Conservation (phyloP, 805 yeast genomes). For the Yamadazyma tumulicola region DNA sequence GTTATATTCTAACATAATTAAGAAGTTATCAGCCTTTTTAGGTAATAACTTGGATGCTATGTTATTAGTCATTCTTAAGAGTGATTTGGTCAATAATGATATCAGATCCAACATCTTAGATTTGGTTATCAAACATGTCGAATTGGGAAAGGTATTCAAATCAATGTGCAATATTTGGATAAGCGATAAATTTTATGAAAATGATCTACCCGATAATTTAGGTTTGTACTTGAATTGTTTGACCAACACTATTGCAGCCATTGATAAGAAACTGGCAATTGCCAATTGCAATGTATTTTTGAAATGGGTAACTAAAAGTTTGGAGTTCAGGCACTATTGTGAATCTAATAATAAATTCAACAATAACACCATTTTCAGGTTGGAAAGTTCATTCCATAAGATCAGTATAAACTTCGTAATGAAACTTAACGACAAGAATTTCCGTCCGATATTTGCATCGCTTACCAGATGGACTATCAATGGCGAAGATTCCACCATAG, state of each 20-base stretch:
- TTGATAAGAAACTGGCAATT: constrained; percentile 76
- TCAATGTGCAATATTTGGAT: constrained; percentile 65
- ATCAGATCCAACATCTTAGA: constrained; percentile 62
- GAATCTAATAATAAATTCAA: constrained; percentile 44
- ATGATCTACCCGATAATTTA: constrained; percentile 39
- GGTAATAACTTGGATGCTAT: constrained; percentile 56
- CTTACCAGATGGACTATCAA: constrained; percentile 90
- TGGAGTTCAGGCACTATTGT: constrained; percentile 59
- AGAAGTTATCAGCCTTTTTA: constrained; percentile 83
- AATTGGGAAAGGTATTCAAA: constrained; percentile 57
- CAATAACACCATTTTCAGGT: constrained; percentile 69
- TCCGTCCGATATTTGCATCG: constrained; percentile 87
- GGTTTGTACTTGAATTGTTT: constrained; percentile 69
- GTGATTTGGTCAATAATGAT: constrained; percentile 55
- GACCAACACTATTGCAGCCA: constrained; percentile 59
- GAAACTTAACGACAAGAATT: constrained; percentile 89
- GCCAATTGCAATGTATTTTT: constrained; percentile 64
- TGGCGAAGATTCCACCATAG: constrained; percentile 62
- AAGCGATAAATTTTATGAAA: constrained; percentile 25
- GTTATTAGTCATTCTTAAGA: constrained; percentile 53
- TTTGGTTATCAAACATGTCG: constrained; percentile 63
- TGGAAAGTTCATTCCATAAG: constrained; percentile 72
- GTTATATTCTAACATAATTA: constrained; percentile 69
- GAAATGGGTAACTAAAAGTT: constrained; percentile 62
- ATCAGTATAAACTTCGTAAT: constrained; percentile 76